Conservation (phyloP, 2,329 filamentous ascomycete genomes). For the Akanthomyces lecanii region DNA sequence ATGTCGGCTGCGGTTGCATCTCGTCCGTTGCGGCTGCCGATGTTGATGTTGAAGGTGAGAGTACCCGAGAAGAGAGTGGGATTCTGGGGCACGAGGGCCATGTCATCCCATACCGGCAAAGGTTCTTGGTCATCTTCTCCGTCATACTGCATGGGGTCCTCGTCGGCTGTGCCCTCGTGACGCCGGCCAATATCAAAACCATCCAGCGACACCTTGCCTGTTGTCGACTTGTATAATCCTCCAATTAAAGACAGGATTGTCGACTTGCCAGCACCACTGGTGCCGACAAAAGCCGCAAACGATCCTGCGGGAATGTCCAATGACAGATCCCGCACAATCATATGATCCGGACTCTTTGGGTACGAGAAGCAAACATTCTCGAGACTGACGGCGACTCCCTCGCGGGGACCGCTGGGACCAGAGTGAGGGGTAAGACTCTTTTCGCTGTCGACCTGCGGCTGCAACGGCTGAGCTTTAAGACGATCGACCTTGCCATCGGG, state of each 20-base stretch:
- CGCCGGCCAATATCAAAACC: conserved; percentile 21
- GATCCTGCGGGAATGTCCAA: conserved; percentile 9
- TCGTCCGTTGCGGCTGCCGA: conserved; percentile 41
- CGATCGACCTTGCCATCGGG: neutral
- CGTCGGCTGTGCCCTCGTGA: neutral
- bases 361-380: conserved; percentile 18
- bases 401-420: neutral
- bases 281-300: conserved; percentile 11
- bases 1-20: conserved; percentile 46
- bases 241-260: conserved; percentile 13
- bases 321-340: neutral
- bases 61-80: conserved; percentile 39
- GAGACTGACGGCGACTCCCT: conserved; percentile 12
- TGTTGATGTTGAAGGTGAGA: conserved; percentile 37
- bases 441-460: conserved; percentile 13
- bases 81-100: conserved; percentile 38
- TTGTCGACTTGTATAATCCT: conserved; percentile 13
- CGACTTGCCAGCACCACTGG: conserved; percentile 16
- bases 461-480: neutral
- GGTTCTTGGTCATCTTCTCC: neutral
- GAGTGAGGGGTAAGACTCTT: neutral
- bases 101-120: conserved; percentile 32
- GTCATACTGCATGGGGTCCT: neutral
- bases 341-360: conserved; percentile 12
- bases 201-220: neutral